Evolutionary conservation across 2,329 filamentous ascomycete genomes (phyloP).

Genomic region (Colletotrichum lindemuthianum): DNA sequence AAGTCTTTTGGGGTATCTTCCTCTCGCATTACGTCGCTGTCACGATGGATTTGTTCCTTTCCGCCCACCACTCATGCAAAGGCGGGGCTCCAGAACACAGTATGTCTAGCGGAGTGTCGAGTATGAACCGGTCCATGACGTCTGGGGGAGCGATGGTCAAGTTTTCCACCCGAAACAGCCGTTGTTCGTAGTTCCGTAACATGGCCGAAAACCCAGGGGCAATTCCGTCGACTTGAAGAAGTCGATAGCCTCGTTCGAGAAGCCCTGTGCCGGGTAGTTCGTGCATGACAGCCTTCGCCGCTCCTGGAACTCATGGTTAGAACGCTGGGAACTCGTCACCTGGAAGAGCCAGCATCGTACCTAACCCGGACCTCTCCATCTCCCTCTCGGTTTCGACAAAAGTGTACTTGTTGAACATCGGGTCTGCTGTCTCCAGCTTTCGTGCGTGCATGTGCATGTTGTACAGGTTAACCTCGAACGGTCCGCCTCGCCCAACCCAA

Average conservation of each 20-base stretch:
- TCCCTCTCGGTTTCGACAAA: slow-evolving; percentile 15
- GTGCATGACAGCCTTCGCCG: slow-evolving; percentile 5
- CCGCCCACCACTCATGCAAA: slow-evolving; percentile 20
- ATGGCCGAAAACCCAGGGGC: slow-evolving; percentile 7
- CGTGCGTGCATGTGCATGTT: slow-evolving; percentile 22
- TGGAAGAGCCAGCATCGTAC: neutral
- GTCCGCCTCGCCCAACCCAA: slow-evolving; percentile 8
- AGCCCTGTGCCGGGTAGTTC: neutral
- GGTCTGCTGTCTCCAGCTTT: slow-evolving; percentile 22
- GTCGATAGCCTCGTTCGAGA: slow-evolving; percentile 5
- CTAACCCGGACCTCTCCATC: slow-evolving; percentile 19
- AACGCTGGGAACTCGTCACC: neutral
- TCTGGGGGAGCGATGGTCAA: slow-evolving; percentile 14
- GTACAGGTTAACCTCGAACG: slow-evolving; percentile 22
- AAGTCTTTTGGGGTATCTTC: neutral
- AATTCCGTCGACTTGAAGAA: neutral
- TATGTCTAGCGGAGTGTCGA: slow-evolving; percentile 25
- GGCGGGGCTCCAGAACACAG: slow-evolving; percentile 19
- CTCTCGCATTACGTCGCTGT: neutral
- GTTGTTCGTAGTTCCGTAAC: neutral
- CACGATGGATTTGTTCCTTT: slow-evolving; percentile 10
- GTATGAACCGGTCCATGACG: slow-evolving; percentile 13
- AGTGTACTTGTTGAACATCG: slow-evolving; percentile 12
- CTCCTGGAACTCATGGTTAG: neutral
- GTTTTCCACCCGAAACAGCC: slow-evolving; percentile 3